Evolutionary conservation across 176 grass and related monocot genomes (phyloP), one percentile per base, ranked within the genome.

Genomic region (Juncus effusus): DNA sequence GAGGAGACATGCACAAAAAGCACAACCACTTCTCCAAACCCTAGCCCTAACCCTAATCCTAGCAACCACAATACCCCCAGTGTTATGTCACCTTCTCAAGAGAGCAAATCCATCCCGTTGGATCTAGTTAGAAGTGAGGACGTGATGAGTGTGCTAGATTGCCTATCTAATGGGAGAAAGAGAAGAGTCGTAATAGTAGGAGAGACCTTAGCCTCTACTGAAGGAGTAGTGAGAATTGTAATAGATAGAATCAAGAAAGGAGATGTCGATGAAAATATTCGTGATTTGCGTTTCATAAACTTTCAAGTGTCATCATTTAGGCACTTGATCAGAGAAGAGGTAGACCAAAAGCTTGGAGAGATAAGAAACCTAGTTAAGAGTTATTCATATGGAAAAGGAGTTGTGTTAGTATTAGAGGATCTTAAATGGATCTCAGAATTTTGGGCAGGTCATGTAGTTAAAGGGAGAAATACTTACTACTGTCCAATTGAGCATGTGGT

Each of bases 401-500:
- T 84, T 6, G 74, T 87, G 28, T 64, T 96, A 13, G 59, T 88
- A 45, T 62, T 96, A 56, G 92, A 91, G 69, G 87, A 96, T 77
- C 74, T 96, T 36, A 88, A 77, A 68, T 91, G 82, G 82, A 74
- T 65, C 7, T 82, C 82, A 36, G 84, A 96, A 55, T 88, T 81
- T 64, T 85, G 87, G 87, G 69, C 65, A 4, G 69, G 54, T 6
- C 58, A 60, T 51, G 65, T 38, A 35, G 81, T 77, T 64, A 61
- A 79, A 7, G 75, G 61, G 16, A 79, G 58, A 0, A 68, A 72
- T 42, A 75, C 79, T 44, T 81, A 83, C 70, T 85, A 91, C 61
- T 88, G 84, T 75, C 28, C 92, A 38, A 76, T 88, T 16, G 87
- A 96, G 74, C 87, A 91, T 71, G 82, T 76, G 2, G 76, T 96